phyloP scores from a whole-genome alignment of 2,329 filamentous ascomycete genomes.

The Xylaria multiplex region DNA sequence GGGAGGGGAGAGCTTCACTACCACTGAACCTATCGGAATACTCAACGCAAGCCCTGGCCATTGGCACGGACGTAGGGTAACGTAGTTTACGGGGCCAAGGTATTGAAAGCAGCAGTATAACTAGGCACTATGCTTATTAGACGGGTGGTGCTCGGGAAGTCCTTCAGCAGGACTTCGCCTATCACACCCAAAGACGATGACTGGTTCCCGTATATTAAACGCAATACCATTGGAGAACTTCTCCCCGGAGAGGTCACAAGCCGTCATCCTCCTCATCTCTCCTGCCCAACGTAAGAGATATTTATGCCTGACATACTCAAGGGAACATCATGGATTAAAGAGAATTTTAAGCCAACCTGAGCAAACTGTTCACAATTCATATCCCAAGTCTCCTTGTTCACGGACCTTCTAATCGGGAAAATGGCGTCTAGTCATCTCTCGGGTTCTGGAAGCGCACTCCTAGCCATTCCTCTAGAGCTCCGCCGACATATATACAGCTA shows the following conservation, averaged over 20 bases:
- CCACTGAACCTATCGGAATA: too few relatives aligned
- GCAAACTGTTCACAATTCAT: not conserved
- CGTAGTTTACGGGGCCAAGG: too few relatives aligned
- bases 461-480: constrained; percentile 19
- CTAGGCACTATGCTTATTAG: too few relatives aligned
- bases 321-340: constrained; percentile 21
- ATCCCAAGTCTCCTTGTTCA: not conserved
- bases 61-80: too few relatives aligned
- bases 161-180: not conserved
- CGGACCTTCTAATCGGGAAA: not conserved
- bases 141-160: too few relatives aligned
- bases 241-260: constrained; percentile 11
- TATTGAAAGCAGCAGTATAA: too few relatives aligned
- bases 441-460: not conserved
- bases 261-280: not conserved
- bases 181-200: not conserved
- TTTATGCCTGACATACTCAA: constrained; percentile 21
- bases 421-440: constrained; percentile 11
- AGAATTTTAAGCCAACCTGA: not conserved
- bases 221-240: constrained; percentile 23
- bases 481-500: constrained; percentile 27
- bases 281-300: constrained; percentile 22
- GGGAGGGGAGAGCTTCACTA: too few relatives aligned
- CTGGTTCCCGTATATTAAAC: constrained; percentile 28
- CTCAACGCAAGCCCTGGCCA: too few relatives aligned